A percentile compares a stretch with the other conserved stretches of the same genome.
Evolutionary conservation across 1,284 basidiomycete genomes (phyloP).

Genomic region (Cryptococcus wingfieldii): DNA sequence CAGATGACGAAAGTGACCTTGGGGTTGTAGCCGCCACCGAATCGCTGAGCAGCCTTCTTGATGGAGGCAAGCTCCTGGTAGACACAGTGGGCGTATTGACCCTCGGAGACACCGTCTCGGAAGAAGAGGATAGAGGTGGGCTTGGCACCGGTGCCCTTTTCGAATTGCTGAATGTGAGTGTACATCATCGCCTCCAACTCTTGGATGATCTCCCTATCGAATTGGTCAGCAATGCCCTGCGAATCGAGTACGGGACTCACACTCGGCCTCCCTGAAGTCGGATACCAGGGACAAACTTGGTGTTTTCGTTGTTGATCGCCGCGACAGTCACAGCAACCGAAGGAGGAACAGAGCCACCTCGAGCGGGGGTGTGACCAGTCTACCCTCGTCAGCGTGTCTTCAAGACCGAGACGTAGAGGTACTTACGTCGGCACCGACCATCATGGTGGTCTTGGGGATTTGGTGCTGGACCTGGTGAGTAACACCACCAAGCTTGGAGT

Average conservation of each 20-base stretch:
- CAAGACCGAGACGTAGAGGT: conserved; percentile 28
- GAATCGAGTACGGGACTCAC: conserved; percentile 19
- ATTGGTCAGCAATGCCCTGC: background rate
- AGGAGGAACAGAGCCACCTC: conserved; percentile 40
- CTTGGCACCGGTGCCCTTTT: conserved; percentile 35
- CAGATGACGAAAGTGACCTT: conserved; percentile 48
- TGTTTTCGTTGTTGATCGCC: conserved; percentile 44
- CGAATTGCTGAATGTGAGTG: conserved; percentile 31
- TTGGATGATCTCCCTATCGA: conserved; percentile 23
- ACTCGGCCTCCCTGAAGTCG: conserved; percentile 49
- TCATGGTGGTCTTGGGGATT: conserved; percentile 47
- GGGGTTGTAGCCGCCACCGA: conserved; percentile 39
- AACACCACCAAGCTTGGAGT: conserved; percentile 53
- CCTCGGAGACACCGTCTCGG: conserved; percentile 53
- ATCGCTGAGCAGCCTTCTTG: conserved; percentile 18
- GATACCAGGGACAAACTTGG: conserved; percentile 44
- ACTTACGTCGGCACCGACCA: conserved; percentile 44
- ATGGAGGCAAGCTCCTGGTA: conserved; percentile 41
- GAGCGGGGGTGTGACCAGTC: conserved; percentile 28
- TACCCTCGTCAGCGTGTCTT: background rate
- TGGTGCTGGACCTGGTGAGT: conserved; percentile 46
- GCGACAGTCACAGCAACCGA: conserved; percentile 52
- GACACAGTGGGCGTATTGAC: conserved; percentile 50
- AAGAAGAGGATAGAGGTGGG: conserved; percentile 49
- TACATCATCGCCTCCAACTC: conserved; percentile 34